Conservation (phyloP, 2,329 filamentous ascomycete species). For the Chaetomiaceae sp. region DNA sequence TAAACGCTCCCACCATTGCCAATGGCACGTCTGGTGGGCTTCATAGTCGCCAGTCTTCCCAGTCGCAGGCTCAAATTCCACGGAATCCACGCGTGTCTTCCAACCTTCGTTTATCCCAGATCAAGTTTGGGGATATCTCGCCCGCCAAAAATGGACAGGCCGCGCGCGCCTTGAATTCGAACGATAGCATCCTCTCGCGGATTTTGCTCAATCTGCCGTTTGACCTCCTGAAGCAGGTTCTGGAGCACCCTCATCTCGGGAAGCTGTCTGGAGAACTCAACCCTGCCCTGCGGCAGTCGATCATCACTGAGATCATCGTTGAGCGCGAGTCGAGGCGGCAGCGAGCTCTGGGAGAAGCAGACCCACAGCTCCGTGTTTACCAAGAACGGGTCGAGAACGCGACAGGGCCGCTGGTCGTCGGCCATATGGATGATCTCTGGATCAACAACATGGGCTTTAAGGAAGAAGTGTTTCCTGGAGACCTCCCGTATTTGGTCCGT, state of each 20-base stretch:
- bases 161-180: constrained; percentile 19
- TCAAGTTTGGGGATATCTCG: constrained; percentile 32
- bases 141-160: constrained; percentile 30
- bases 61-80: constrained; percentile 15
- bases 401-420: constrained; percentile 19
- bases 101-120: constrained; percentile 27
- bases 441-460: constrained; percentile 29
- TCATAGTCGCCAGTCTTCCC: constrained; percentile 21
- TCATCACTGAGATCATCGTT: constrained; percentile 47
- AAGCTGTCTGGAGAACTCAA: constrained; percentile 48
- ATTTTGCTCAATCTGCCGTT: constrained; percentile 68
- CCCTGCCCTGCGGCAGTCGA: constrained; percentile 43
- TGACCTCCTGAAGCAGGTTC: constrained; percentile 57
- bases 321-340: constrained; percentile 56
- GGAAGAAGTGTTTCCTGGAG: constrained; percentile 28
- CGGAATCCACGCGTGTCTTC: constrained; percentile 21
- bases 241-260: constrained; percentile 57
- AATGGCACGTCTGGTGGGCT: constrained; percentile 19
- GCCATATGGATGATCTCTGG: constrained; percentile 22
- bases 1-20: constrained; percentile 16
- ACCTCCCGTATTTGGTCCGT: constrained; percentile 27
- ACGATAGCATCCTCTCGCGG: constrained; percentile 56
- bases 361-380: constrained; percentile 15
- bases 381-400: constrained; percentile 22
- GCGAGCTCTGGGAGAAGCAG: constrained; percentile 41